Base-by-base conservation (phyloP, 23 red algal species). In the Gracilaria gracilis region DNA sequence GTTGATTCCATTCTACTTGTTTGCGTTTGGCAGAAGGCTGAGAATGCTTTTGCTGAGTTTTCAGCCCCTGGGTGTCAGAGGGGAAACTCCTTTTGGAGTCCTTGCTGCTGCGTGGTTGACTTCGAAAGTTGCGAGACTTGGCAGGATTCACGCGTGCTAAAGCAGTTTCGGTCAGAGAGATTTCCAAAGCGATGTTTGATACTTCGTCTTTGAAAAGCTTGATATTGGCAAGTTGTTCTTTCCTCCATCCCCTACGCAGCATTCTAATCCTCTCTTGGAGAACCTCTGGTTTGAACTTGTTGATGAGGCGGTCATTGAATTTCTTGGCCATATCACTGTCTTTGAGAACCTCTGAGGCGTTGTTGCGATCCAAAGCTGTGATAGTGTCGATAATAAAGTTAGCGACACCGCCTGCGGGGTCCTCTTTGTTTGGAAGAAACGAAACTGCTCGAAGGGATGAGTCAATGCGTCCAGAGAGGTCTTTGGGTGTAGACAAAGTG, bases 361-460 rank as follows among this genome's bases (percentile, higher is more conserved):
- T 90, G 49, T 81, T 90, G 5, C 37, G 21, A 24, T 90, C 86
- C 8, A 90, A 47, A 33, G 86, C 70, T 1, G 27, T 64, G 31
- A 81, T 80, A 29, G 70, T 28, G 17, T 90, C 74, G 3, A 80
- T 51, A 40, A 79, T 37, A 67, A 90, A 81, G 58, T 61, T 90
- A 7, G 37, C 8, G 14, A 40, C 72, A 8, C 46, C 86, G 3
- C 86, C 48, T 5, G 79, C 23, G 11, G 57, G 32, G n/a, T 62
- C 48, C 9, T 57, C 23, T 17, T 57, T 83, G 79, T 57, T 28
- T 2, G 51, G 9, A 7, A 3, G 61, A 31, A 11, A 83, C 31
- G 42, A 35, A 3, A 80, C 86, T 15, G 55, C 9, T 25, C 47
- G 42, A 17, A 90, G 1, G 16, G 74, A 11, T 11, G 86, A 20